Evolutionary conservation across 148 eudicot genomes (phyloP), one percentile per base, ranked within the genome.

Genomic region (Arbutus unedo): DNA sequence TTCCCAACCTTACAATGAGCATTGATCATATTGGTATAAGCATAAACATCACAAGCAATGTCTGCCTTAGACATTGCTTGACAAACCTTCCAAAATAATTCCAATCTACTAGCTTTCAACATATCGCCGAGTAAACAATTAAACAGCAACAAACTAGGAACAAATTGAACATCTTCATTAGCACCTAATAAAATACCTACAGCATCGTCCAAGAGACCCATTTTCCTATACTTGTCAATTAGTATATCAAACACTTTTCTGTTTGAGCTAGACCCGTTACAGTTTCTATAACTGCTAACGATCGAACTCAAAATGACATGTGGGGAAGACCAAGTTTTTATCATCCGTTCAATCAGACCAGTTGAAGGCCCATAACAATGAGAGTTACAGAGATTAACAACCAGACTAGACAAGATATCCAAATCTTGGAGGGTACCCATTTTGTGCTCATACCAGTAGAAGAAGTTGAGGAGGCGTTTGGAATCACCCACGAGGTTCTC

Each of bases 81-180:
- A 82, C 87, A 93, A 68, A 95, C 92, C 86, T 90, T 91, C 95
- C 95, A 91, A 73, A 96, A 94, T 85, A 92, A 81, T 31, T 86
- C 93, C 89, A 93, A 85, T 81, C 78, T 88, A 84, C 91, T 75
- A 79, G 50, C 11, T 87, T 86, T 92, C 79, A 93, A 73, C 85
- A 94, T 88, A 79, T 96, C 96, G 64, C 88, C 90, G 87, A 96
- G 79, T 79, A 94, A 85, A 38, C 91, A 87, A 88, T 93, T 94
- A 86, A 92, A 91, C 84, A 92, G 93, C 45, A 92, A 84, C 85
- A 87, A 86, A 82, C 92, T 93, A 50, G 96, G 93, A 66, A 81
- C 81, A 85, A 85, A 86, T 9, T 18, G 82, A 78, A 82, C 68
- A 80, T 83, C 79, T 68, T 70, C 11, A 66, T 66, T 89, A 74